Conservation (phyloP, 177 flowering plant genomes). For the Telopea speciosissima region DNA sequence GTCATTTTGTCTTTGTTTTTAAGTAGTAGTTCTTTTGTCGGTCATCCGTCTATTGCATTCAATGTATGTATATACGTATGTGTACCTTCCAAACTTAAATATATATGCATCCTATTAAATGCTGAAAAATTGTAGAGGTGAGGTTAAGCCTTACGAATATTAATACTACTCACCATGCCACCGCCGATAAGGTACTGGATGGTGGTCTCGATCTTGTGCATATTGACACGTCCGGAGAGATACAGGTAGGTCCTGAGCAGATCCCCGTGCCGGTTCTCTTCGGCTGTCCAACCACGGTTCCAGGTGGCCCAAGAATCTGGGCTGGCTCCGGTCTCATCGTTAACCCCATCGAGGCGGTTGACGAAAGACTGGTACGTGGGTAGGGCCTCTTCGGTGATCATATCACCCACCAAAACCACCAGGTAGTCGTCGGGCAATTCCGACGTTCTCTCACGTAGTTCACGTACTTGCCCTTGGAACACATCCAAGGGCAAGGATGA, state of each 20-base stretch:
- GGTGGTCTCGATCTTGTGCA: constrained; percentile 38
- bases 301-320: constrained; percentile 40
- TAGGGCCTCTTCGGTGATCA: constrained; percentile 46
- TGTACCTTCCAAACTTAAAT: too few species aligned
- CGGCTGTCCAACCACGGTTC: constrained; percentile 49
- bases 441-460: constrained; percentile 26
- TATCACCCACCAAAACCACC: constrained; percentile 40
- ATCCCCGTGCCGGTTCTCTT: constrained; percentile 46
- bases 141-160: too few species aligned
- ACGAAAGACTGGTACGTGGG: constrained; percentile 45
- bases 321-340: constrained; percentile 42
- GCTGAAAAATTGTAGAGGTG: too few species aligned
- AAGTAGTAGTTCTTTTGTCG: too few species aligned
- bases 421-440: constrained; percentile 42
- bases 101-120: too few species aligned
- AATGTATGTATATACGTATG: too few species aligned
- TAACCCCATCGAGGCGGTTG: constrained; percentile 37
- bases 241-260: constrained; percentile 42
- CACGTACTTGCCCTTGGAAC: constrained; percentile 37
- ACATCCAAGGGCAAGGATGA: constrained; percentile 21
- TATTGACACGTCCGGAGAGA: constrained; percentile 41
- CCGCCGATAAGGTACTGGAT: constrained; percentile 38
- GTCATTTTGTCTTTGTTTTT: too few species aligned
- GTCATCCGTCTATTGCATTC: too few species aligned
- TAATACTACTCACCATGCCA: constrained; percentile 35